A percentile compares a stretch with the other conserved stretches of the same genome.
These are phyloP conservation scores for Fusarium succisae DNA, from an alignment of 2,329 filamentous ascomycete species.

Conservation along the genomic window DNA sequence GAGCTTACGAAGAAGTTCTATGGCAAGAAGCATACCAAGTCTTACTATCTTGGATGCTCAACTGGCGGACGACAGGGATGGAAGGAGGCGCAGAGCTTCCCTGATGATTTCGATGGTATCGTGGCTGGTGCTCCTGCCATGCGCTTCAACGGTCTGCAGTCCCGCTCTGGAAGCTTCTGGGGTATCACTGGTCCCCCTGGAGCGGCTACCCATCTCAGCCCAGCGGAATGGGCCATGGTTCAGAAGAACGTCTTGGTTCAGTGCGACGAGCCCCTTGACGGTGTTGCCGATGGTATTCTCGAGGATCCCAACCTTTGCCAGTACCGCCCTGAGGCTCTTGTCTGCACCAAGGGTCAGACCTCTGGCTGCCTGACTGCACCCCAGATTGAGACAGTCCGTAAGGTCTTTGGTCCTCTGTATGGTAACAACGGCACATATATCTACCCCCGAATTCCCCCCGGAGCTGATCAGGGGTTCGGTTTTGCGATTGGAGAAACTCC, in stretches of 20 bases:
- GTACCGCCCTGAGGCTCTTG: constrained; percentile 53
- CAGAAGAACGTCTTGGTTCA: constrained; percentile 55
- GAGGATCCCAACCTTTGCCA: constrained; percentile 57
- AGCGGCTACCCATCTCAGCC: constrained; percentile 32
- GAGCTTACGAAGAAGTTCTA: constrained; percentile 53
- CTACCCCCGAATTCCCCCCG: constrained; percentile 28
- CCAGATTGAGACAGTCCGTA: constrained; percentile 18
- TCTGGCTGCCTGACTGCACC: constrained; percentile 9
- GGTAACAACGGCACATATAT: constrained; percentile 44
- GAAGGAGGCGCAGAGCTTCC: constrained; percentile 62
- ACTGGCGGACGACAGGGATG: constrained; percentile 68
- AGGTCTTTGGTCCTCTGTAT: constrained; percentile 27
- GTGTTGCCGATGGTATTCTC: constrained; percentile 60
- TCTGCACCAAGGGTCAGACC: constrained; percentile 43
- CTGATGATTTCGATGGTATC: constrained; percentile 65
- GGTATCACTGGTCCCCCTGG: constrained; percentile 10
- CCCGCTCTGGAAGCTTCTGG: constrained; percentile 17
- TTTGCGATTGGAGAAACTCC: constrained; percentile 15
- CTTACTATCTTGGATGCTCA: constrained; percentile 68
- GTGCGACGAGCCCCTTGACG: constrained; percentile 59
- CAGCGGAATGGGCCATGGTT: constrained; percentile 53
- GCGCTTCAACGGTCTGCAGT: constrained; percentile 46
- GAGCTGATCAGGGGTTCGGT: constrained; percentile 44
- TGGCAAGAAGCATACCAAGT: constrained; percentile 49
- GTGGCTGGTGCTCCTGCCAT: constrained; percentile 59